phyloP scores from a whole-genome alignment of 169 alveolate genomes.

The Miamiensis avidus region DNA sequence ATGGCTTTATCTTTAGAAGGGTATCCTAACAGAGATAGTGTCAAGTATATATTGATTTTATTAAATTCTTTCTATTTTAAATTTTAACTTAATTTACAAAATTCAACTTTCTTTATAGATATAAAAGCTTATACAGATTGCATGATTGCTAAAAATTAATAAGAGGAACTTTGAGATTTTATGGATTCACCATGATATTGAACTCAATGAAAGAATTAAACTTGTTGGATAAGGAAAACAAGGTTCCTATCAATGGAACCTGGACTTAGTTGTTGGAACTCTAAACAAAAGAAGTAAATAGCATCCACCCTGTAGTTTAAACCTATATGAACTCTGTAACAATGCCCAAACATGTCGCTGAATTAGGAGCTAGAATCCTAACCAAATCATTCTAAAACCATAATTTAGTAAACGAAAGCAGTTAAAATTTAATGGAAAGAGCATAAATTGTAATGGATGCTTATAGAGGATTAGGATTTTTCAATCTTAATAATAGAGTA shows the following conservation, averaged over 20 bases:
- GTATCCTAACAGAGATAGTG: slow-evolving; percentile 75
- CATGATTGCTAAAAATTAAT: slow-evolving; percentile 56
- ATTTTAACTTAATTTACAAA: no score
- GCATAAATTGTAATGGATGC: slow-evolving; percentile 41
- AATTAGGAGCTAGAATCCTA: background rate
- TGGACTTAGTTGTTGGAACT: background rate
- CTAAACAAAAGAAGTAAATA: background rate
- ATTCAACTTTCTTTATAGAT: slow-evolving; percentile 21
- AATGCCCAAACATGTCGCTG: background rate
- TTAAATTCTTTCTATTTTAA: no score
- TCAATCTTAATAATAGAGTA: slow-evolving; percentile 35
- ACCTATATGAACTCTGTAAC: background rate
- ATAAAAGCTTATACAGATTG: slow-evolving; percentile 53
- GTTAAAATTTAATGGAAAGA: background rate
- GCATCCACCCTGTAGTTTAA: background rate
- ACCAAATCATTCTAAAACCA: background rate
- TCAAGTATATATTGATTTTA: no score
- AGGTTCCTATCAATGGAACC: slow-evolving; percentile 1
- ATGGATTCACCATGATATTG: slow-evolving; percentile 48
- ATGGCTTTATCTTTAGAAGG: slow-evolving; percentile 68
- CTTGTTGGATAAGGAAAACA: slow-evolving; percentile 4
- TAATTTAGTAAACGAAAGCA: background rate
- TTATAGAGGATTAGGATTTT: slow-evolving; percentile 48
- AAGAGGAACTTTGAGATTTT: slow-evolving; percentile 71
- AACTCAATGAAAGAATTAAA: slow-evolving; percentile 12